Conservation (phyloP, 768 basidiomycete genomes). For the Boletus sensibilis region DNA sequence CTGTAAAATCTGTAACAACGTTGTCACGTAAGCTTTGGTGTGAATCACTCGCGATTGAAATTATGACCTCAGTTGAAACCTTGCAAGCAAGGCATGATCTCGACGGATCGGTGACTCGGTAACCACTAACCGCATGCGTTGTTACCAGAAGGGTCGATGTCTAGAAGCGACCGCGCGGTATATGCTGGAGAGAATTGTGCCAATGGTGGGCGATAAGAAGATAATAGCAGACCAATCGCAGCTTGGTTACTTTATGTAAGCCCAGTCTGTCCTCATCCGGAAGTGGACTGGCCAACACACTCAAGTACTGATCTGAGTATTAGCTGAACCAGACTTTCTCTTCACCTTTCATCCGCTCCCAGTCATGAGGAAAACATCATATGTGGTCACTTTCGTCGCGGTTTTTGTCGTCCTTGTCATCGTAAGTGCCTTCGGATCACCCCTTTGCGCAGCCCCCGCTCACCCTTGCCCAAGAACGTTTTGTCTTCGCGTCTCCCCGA, state of each 20-base stretch:
- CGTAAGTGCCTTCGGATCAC: conserved; percentile 37
- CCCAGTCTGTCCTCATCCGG: background rate
- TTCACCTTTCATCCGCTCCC: background rate
- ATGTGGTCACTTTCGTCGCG: conserved; percentile 60
- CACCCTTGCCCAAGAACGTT: conserved; percentile 45
- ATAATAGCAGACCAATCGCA: background rate
- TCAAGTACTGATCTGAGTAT: background rate
- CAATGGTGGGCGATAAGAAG: conserved; percentile 22
- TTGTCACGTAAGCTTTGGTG: no score
- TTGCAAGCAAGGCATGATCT: no score
- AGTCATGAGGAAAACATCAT: conserved; percentile 67
- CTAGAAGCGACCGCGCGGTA: background rate
- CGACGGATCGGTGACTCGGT: no score
- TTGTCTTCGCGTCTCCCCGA: conserved; percentile 56
- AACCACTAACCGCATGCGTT: no score
- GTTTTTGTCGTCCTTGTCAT: conserved; percentile 50
- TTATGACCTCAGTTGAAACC: no score
- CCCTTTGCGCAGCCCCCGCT: background rate
- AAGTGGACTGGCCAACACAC: background rate
- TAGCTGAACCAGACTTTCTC: background rate
- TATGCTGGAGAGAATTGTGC: conserved; percentile 21
- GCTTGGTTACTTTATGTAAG: conserved; percentile 2
- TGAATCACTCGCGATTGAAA: no score
- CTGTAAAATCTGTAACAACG: no score
- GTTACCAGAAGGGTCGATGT: no score